A percentile compares a stretch with the other conserved stretches of the same genome.
Conservation (phyloP, 208 protist genomes). For the Trypanosoma congolense region DNA sequence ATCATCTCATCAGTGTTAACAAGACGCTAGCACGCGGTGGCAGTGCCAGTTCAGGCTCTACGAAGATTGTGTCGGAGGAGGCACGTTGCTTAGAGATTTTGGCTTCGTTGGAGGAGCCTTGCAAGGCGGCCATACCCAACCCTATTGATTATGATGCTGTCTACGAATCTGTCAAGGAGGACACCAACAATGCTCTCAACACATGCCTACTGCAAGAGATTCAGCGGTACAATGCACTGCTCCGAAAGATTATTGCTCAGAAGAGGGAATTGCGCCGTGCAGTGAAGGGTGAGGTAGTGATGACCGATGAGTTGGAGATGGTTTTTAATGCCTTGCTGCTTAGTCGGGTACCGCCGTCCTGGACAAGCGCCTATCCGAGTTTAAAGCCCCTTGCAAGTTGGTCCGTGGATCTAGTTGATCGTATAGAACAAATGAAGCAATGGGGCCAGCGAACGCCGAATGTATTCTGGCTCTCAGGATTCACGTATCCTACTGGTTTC, state of each 20-base stretch:
- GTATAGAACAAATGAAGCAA: constrained; percentile 91
- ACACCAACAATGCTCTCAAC: constrained; percentile 90
- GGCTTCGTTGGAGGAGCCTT: constrained; percentile 77
- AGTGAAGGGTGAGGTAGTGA: constrained; percentile 97
- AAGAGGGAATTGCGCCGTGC: constrained; percentile 91
- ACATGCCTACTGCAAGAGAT: constrained; percentile 97
- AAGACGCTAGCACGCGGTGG: constrained; percentile 68
- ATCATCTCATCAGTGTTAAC: constrained; percentile 91
- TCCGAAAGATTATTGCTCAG: constrained; percentile 86
- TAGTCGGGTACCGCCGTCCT: constrained; percentile 90
- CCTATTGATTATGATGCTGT: constrained; percentile 90
- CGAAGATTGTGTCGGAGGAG: constrained; percentile 63
- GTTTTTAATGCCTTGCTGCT: constrained; percentile 90
- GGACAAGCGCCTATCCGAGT: constrained; percentile 96
- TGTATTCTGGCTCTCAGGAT: constrained; percentile 97
- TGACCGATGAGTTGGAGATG: constrained; percentile 95
- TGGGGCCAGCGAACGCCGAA: constrained; percentile 92
- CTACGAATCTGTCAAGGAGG: constrained; percentile 86
- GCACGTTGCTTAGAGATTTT: constrained; percentile 85
- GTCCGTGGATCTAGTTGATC: constrained; percentile 92
- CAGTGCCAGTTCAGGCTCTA: constrained; percentile 22
- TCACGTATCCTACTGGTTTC: constrained; percentile 99
- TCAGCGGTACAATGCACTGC: constrained; percentile 95
- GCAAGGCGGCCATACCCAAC: constrained; percentile 66
- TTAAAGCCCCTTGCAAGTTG: constrained; percentile 96